Evolutionary conservation across 148 eudicot species (phyloP).

Genomic region (Cornus controversa): DNA sequence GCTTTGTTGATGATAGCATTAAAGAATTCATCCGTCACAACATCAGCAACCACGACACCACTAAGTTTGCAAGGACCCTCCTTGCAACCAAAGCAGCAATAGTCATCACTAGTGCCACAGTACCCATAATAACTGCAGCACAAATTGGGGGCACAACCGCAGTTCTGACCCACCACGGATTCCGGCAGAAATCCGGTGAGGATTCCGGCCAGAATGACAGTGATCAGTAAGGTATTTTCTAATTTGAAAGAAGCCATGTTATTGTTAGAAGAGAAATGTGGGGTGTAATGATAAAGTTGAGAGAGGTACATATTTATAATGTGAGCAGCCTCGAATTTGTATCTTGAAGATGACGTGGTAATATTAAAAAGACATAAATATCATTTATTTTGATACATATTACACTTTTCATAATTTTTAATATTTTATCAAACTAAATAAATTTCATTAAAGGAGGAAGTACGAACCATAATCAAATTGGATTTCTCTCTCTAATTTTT

Average conservation of each 20-base stretch:
- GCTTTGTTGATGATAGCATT: slow-evolving; percentile 44
- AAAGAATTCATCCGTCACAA: slow-evolving; percentile 47
- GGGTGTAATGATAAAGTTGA: background rate
- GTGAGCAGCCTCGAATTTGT: too few species aligned
- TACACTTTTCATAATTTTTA: too few species aligned
- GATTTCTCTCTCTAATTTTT: too few species aligned
- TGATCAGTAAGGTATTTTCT: background rate
- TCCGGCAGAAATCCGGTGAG: slow-evolving; percentile 19
- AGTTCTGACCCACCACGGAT: slow-evolving; percentile 13
- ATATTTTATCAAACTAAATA: too few species aligned
- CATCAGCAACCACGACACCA: slow-evolving; percentile 24
- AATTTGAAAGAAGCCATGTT: background rate
- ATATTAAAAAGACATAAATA: too few species aligned
- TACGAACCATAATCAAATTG: too few species aligned
- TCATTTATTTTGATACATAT: too few species aligned
- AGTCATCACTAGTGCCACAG: slow-evolving; percentile 40
- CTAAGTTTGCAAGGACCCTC: slow-evolving; percentile 36
- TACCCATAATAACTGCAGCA: slow-evolving; percentile 57
- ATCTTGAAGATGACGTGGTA: too few species aligned
- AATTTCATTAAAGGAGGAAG: too few species aligned
- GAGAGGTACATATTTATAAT: background rate
- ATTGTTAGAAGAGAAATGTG: background rate
- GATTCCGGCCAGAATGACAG: slow-evolving; percentile 14
- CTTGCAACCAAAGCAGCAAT: slow-evolving; percentile 54
- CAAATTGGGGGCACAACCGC: too few species aligned